Percentiles rank a stretch among this genome's conserved stretches.
phyloP scores from a whole-genome alignment of 805 yeast species.

The Yamadazyma sp. region DNA sequence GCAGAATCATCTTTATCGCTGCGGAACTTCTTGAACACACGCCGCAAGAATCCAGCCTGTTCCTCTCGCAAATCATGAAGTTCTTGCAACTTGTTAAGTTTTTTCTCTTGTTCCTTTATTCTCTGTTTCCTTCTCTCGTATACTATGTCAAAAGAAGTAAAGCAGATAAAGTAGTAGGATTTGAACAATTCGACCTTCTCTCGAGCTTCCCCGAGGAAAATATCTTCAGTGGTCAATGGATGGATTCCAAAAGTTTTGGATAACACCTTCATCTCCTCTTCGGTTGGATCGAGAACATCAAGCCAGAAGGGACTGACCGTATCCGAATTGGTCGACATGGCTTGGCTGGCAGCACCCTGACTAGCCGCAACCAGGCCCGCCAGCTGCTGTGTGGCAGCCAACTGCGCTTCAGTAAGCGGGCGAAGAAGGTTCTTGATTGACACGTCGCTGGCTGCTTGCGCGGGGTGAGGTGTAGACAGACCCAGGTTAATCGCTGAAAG shows the following conservation, averaged over 20 bases:
- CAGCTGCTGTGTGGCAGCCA: too few relatives aligned
- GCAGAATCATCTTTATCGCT: background rate
- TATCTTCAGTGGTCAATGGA: constrained; percentile 95
- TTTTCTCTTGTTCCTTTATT: constrained; percentile 46
- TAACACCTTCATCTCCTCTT: constrained; percentile 91
- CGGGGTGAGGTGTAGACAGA: constrained; percentile 3
- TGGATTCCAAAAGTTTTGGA: constrained; percentile 92
- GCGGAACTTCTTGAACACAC: constrained; percentile 1
- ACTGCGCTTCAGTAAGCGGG: constrained; percentile 3
- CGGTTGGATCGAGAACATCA: constrained; percentile 89
- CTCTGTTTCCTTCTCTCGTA: constrained; percentile 63
- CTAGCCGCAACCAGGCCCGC: constrained; percentile 1
- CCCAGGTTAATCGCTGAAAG: background rate
- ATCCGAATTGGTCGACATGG: constrained; percentile 4
- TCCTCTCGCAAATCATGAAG: constrained; percentile 21
- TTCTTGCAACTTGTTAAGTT: constrained; percentile 37
- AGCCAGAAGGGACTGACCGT: constrained; percentile 61
- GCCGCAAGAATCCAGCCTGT: constrained; percentile 1
- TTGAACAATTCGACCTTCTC: constrained; percentile 93
- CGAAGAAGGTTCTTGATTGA: constrained; percentile 1
- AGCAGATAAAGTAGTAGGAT: constrained; percentile 89
- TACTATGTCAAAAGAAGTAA: constrained; percentile 61
- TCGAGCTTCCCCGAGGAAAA: constrained; percentile 87
- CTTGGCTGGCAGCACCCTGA: constrained; percentile 5
- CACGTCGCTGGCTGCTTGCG: background rate